Conservation (phyloP, 2,329 filamentous ascomycete species). For the Onygena corvina region DNA sequence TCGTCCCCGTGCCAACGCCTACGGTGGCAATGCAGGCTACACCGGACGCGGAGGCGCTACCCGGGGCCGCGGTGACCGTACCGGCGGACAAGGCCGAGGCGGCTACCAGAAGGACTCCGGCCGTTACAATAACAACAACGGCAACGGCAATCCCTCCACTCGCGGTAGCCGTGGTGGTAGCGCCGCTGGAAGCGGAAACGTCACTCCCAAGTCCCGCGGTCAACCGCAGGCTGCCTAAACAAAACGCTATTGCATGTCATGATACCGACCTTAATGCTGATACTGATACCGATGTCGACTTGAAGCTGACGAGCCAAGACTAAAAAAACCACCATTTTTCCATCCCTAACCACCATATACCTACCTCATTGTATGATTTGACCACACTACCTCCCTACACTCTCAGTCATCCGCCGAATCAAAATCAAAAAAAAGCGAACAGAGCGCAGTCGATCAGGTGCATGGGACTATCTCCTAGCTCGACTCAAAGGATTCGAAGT, state of each 20-base stretch:
- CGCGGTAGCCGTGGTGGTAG: constrained; percentile 41
- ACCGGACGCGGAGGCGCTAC: constrained; percentile 50
- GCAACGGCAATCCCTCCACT: constrained; percentile 47
- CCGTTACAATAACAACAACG: constrained; percentile 52
- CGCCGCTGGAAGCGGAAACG: constrained; percentile 51
- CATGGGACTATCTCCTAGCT: background rate
- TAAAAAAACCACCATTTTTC: background rate
- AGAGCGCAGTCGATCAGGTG: background rate
- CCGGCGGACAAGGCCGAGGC: constrained; percentile 53
- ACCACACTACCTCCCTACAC: background rate
- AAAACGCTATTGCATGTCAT: background rate
- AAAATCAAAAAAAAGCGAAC: background rate
- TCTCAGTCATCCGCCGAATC: too few species aligned
- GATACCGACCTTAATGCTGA: background rate
- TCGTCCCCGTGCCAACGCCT: constrained; percentile 59
- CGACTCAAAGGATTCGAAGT: background rate
- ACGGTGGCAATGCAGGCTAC: constrained; percentile 53
- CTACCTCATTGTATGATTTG: background rate
- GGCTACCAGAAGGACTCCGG: constrained; percentile 58
- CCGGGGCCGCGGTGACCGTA: constrained; percentile 57
- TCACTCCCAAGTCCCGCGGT: constrained; percentile 33
- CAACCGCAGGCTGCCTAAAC: constrained; percentile 7
- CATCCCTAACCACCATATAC: background rate
- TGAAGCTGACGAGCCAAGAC: background rate
- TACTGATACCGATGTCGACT: background rate